A percentile compares a stretch with the other conserved stretches of the same genome.
These are phyloP conservation scores for Perilla frutescens DNA, from an alignment of 257 asterid species.

Conservation along the genomic window DNA sequence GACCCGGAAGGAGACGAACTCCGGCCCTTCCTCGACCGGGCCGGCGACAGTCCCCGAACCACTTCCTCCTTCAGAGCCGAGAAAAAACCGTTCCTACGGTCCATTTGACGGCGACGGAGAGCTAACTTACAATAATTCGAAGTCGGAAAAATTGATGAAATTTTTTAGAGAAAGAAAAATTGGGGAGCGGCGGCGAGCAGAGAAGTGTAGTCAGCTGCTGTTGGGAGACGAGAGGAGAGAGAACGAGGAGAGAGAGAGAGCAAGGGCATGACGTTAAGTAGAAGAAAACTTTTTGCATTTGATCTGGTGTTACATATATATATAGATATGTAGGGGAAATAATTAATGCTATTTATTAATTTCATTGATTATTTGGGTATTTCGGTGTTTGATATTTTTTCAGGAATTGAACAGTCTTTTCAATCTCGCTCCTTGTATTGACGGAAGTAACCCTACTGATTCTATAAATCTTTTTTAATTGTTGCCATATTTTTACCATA, in stretches of 20 bases:
- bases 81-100: constrained; percentile 59
- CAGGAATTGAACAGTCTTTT: constrained; percentile 24
- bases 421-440: not conserved
- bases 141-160: not conserved
- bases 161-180: not conserved
- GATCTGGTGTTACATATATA: constrained; percentile 27
- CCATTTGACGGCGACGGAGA: constrained; percentile 39
- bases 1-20: constrained; percentile 51
- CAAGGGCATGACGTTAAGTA: constrained; percentile 42
- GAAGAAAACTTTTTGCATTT: constrained; percentile 35
- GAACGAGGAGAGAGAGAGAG: constrained; percentile 31
- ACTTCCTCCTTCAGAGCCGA: constrained; percentile 53
- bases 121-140: not conserved
- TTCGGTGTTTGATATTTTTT: constrained; percentile 16
- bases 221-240: constrained; percentile 16
- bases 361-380: constrained; percentile 9
- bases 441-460: constrained; percentile 22
- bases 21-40: constrained; percentile 48
- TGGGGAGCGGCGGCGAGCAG: constrained; percentile 15
- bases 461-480: not conserved
- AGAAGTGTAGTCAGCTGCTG: constrained; percentile 30
- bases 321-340: constrained; percentile 4
- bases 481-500: not conserved
- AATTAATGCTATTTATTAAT: constrained; percentile 10
- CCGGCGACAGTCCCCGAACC: constrained; percentile 62